Evolutionary conservation across 2,329 filamentous ascomycete genomes (phyloP).

Genomic region (Atkinsonella hypoxylon): DNA sequence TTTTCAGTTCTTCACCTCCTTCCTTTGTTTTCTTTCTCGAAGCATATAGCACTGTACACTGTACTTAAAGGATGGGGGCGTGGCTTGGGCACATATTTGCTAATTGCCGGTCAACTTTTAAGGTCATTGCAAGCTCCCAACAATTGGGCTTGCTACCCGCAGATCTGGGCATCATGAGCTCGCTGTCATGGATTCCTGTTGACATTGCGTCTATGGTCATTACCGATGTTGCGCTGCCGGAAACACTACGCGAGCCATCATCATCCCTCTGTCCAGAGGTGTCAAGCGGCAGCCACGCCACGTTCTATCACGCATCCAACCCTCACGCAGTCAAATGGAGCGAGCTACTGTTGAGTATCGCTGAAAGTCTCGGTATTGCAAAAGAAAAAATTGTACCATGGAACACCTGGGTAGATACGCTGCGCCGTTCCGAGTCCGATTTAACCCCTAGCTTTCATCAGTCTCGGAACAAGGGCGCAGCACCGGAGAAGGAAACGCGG

Average conservation of each 20-base stretch:
- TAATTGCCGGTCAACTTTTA: background rate
- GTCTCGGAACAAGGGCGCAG: background rate
- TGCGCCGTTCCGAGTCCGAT: background rate
- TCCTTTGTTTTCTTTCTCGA: background rate
- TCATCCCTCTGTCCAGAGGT: background rate
- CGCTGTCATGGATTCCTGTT: background rate
- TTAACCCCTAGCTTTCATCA: background rate
- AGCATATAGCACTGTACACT: no score
- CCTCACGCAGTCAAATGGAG: background rate
- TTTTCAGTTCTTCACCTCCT: background rate
- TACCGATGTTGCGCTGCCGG: background rate
- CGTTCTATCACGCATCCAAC: background rate
- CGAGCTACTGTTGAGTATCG: background rate
- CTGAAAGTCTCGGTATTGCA: background rate
- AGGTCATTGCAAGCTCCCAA: background rate
- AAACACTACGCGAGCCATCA: background rate
- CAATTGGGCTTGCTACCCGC: background rate
- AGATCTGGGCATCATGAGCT: background rate
- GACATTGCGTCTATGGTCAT: background rate
- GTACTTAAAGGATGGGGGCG: background rate
- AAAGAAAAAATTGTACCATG: background rate
- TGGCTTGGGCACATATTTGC: background rate
- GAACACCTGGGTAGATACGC: background rate
- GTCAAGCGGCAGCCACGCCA: background rate
- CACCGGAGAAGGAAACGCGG: background rate